Evolutionary conservation across 2,329 filamentous ascomycete genomes (phyloP).

Genomic region (Escovopsis sp.): DNA sequence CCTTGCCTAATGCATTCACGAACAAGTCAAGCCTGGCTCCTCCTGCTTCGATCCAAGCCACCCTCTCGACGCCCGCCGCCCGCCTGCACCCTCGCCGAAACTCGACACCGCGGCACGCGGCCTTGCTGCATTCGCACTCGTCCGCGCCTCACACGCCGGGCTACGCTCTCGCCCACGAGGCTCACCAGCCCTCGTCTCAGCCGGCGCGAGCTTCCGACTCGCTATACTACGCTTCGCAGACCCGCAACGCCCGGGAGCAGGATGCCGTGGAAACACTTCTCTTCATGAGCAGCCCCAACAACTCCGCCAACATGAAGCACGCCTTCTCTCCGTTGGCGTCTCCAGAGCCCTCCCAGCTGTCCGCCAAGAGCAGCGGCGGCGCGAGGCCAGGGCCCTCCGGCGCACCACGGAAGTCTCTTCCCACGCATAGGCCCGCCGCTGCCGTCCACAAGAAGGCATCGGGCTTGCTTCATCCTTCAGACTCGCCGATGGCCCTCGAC

Average conservation of each 20-base stretch:
- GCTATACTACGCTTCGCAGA: constrained; percentile 49
- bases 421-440: constrained; percentile 28
- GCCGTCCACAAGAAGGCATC: constrained; percentile 29
- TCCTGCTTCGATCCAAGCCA: constrained; percentile 40
- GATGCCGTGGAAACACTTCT: constrained; percentile 69
- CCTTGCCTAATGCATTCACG: constrained; percentile 18
- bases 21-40: constrained; percentile 31
- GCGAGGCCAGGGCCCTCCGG: constrained; percentile 30
- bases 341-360: constrained; percentile 14
- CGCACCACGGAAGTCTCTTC: constrained; percentile 34
- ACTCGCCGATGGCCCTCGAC: constrained; percentile 34
- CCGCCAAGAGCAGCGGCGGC: constrained; percentile 7
- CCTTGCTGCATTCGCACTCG: constrained; percentile 34
- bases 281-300: constrained; percentile 69
- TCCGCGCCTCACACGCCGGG: constrained; percentile 31
- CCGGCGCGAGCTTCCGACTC: constrained; percentile 26
- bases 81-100: constrained; percentile 31
- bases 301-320: constrained; percentile 49
- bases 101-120: constrained; percentile 33
- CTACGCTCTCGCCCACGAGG: constrained; percentile 17
- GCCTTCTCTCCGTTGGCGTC: constrained; percentile 31
- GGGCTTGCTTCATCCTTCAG: constrained; percentile 17
- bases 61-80: constrained; percentile 20
- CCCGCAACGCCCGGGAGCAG: constrained; percentile 58
- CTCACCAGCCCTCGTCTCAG: constrained; percentile 17